Conservation (phyloP, 148 eudicot genomes). For the Talinum fruticosum region DNA sequence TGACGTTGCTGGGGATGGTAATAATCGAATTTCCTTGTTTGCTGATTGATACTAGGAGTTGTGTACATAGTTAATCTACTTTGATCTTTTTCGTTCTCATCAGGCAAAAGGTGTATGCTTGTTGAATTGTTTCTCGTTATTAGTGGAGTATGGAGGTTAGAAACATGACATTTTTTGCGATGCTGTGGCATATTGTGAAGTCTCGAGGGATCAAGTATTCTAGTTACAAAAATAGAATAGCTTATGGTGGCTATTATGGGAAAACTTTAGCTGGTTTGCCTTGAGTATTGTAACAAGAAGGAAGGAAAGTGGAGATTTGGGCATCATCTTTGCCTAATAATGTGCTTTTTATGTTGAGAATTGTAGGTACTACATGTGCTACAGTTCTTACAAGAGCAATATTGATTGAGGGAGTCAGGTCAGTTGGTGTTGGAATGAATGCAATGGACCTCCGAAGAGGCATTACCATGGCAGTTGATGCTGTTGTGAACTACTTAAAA, state of each 20-base stretch:
- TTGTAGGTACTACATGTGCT: slow-evolving; percentile 92
- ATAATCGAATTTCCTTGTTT: neutral
- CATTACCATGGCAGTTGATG: slow-evolving; percentile 85
- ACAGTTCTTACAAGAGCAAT: slow-evolving; percentile 92
- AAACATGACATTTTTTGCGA: neutral
- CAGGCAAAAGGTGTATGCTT: neutral
- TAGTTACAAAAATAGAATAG: neutral
- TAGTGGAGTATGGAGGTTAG: neutral
- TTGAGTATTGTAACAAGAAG: slow-evolving; percentile 29
- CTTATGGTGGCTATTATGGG: neutral
- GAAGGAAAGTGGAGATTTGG: slow-evolving; percentile 43
- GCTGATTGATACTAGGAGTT: neutral
- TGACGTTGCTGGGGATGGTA: slow-evolving; percentile 95
- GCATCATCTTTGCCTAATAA: slow-evolving; percentile 26
- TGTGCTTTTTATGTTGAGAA: neutral
- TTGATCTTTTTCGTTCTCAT: neutral
- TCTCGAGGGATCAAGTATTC: neutral
- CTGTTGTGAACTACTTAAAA: slow-evolving; percentile 67
- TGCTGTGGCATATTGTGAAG: neutral
- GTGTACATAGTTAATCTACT: neutral
- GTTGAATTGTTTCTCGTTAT: too few relatives aligned
- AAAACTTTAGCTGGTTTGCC: neutral
- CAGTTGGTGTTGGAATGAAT: slow-evolving; percentile 95
- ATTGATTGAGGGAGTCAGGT: slow-evolving; percentile 74
- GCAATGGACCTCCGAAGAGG: slow-evolving; percentile 86